A percentile compares a stretch with the other conserved stretches of the same genome.
These are phyloP conservation scores for Acidomyces sp. DNA, from an alignment of 495 filamentous ascomycete species.

Conservation along the genomic window DNA sequence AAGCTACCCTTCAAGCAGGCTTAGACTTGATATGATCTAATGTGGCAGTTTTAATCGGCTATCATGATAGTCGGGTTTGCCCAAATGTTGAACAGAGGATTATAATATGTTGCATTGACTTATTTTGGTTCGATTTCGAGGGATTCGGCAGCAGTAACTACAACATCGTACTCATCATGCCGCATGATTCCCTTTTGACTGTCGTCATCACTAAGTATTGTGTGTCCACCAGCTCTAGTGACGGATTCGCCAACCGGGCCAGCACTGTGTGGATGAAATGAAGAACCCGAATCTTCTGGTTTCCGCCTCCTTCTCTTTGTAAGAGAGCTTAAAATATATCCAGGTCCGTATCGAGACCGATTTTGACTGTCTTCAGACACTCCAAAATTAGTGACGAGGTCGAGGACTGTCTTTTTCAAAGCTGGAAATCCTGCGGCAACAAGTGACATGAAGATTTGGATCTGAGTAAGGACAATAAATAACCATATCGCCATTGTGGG, in stretches of 20 bases:
- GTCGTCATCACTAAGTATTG: background rate
- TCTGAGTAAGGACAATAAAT: background rate
- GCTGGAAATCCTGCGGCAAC: constrained; percentile 1
- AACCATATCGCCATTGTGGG: constrained; percentile 2
- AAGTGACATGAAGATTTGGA: constrained; percentile 2
- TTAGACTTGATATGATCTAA: too few relatives aligned
- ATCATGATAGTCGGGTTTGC: too few relatives aligned
- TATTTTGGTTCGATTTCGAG: background rate
- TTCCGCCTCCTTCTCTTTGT: background rate
- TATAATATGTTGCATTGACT: too few relatives aligned
- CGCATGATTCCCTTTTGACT: constrained; percentile 5
- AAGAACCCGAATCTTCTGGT: background rate
- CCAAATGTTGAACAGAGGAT: too few relatives aligned
- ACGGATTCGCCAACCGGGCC: background rate
- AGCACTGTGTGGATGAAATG: background rate
- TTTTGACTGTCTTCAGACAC: background rate
- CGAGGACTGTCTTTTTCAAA: background rate
- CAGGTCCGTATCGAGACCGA: background rate
- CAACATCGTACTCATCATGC: constrained; percentile 2
- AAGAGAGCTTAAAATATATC: constrained; percentile 1
- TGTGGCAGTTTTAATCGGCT: too few relatives aligned
- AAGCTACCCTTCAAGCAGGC: too few relatives aligned
- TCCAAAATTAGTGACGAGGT: constrained; percentile 1
- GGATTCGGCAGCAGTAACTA: background rate
- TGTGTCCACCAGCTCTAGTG: background rate